Conservation (phyloP, 2,329 filamentous ascomycete genomes). For the Microdochium trichocladiopsis region DNA sequence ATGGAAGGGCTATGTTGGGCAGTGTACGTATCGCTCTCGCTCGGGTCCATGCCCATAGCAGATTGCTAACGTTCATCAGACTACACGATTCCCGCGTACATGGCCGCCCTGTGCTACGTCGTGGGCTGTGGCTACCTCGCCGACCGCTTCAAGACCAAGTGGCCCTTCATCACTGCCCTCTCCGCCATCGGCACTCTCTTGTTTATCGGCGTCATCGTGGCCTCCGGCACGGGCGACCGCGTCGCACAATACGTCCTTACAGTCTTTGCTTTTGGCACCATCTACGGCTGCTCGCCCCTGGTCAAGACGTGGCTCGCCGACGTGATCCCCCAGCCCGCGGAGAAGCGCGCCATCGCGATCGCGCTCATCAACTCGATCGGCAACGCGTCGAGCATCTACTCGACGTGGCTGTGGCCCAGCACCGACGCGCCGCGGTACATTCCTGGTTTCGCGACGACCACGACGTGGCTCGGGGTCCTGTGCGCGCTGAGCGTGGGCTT, state of each 20-base stretch:
- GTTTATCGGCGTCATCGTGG: slow-evolving; percentile 13
- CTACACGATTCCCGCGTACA: slow-evolving; percentile 18
- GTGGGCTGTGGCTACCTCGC: slow-evolving; percentile 14
- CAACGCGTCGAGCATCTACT: slow-evolving; percentile 7
- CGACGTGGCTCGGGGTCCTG: slow-evolving; percentile 9
- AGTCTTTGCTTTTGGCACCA: slow-evolving; percentile 17
- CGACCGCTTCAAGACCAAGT: slow-evolving; percentile 16
- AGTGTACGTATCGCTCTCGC: slow-evolving; percentile 4
- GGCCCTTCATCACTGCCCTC: slow-evolving; percentile 16
- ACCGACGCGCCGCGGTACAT: slow-evolving; percentile 5
- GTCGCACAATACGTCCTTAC: slow-evolving; percentile 13
- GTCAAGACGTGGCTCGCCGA: slow-evolving; percentile 13
- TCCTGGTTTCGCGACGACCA: slow-evolving; percentile 7
- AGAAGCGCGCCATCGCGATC: slow-evolving; percentile 6
- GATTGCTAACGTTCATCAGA: slow-evolving; percentile 2
- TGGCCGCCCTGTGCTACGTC: slow-evolving; percentile 15
- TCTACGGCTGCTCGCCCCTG: slow-evolving; percentile 17
- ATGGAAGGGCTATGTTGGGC: slow-evolving; percentile 11
- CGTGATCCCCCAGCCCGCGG: slow-evolving; percentile 11
- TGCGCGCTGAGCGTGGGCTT: slow-evolving; percentile 4
- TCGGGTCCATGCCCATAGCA: neutral
- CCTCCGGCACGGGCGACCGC: slow-evolving; percentile 3
- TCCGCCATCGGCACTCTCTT: slow-evolving; percentile 13
- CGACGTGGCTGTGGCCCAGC: slow-evolving; percentile 4
- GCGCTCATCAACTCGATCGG: slow-evolving; percentile 8